These are phyloP conservation scores for Oryza meridionalis DNA, from an alignment of 176 grass and related monocot genomes.

Conservation along the genomic window DNA sequence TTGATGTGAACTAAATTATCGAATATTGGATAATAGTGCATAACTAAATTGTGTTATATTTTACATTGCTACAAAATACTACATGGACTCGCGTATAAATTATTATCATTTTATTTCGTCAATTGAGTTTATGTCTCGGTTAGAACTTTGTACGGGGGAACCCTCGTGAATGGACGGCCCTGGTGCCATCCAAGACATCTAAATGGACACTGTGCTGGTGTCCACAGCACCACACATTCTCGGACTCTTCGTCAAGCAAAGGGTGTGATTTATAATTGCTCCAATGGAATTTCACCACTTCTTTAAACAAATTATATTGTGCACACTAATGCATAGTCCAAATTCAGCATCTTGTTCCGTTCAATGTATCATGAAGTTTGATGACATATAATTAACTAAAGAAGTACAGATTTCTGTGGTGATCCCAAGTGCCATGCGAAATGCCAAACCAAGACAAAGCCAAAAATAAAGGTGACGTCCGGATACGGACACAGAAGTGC, in stretches of 20 bases:
- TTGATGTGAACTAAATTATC: too few species aligned
- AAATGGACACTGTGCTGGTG: too few species aligned
- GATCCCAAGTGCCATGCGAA: slow-evolving; percentile 26
- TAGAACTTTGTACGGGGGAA: too few species aligned
- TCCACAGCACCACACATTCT: background rate
- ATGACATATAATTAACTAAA: slow-evolving; percentile 11
- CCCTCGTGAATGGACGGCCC: too few species aligned
- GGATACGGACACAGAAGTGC: slow-evolving; percentile 8
- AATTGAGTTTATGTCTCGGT: too few species aligned
- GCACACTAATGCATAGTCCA: background rate
- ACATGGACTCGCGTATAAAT: too few species aligned
- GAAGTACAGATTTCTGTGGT: background rate
- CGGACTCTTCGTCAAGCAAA: background rate
- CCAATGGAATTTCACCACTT: background rate
- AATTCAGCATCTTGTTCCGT: background rate
- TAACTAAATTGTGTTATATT: too few species aligned
- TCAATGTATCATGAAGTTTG: slow-evolving; percentile 35
- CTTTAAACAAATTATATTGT: background rate
- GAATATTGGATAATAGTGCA: too few species aligned
- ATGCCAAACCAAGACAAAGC: background rate
- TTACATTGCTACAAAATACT: too few species aligned
- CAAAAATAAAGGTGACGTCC: slow-evolving; percentile 14
- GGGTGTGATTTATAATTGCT: too few species aligned
- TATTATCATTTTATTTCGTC: too few species aligned
- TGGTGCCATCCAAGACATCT: too few species aligned